Evolutionary conservation across 192 early-diverging fungal species (phyloP), one percentile per base, ranked within the genome.

Genomic region (Piromyces finnis): DNA sequence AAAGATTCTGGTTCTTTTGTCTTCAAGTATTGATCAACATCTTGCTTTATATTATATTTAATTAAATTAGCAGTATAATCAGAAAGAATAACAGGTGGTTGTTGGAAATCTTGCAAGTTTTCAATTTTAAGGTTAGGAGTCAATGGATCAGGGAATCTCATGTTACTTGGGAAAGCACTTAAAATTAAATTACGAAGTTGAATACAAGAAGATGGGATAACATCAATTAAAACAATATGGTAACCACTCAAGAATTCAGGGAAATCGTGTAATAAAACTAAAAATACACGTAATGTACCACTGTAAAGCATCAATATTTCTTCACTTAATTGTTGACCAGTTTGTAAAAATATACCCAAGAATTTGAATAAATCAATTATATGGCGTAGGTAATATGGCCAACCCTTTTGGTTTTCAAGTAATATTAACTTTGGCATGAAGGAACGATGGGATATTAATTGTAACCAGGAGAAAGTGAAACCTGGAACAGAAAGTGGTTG

Each of bases 71-170:
- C 84, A 13, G 91, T 89, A 83, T 94, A 95, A 80, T 96, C 95
- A 27, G 94, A 96, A 77, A 96, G 86, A 29, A 99, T 91, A 12
- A 87, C 87, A 1, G 97, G 97, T 15, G 92, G 88, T 81, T 94
- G 92, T 78, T 93, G 89, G 78, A 95, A 94, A 82, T 97, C 97
- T 12, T 95, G 92, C 68, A 97, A 87, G 77, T 94, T 84, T 78
- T 95, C 95, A 9, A 99, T 94, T 84, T 96, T 94, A 80, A 99
- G 87, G 82, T 97, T 96, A 12, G 95, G 96, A 3, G 96, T 95
- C 83, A 98, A 95, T 22, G 97, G 97, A 86, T 99, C 97, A 0
- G 97, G 97, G 79, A 98, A 88, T 28, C 94, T 89, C 96, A 98
- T 97, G 79, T 93, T 92, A n/a, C 51, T 68, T 28, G 97, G 96